These are phyloP conservation scores for Galeopsis tetrahit DNA, from an alignment of 257 asterid species.

Conservation along the genomic window DNA sequence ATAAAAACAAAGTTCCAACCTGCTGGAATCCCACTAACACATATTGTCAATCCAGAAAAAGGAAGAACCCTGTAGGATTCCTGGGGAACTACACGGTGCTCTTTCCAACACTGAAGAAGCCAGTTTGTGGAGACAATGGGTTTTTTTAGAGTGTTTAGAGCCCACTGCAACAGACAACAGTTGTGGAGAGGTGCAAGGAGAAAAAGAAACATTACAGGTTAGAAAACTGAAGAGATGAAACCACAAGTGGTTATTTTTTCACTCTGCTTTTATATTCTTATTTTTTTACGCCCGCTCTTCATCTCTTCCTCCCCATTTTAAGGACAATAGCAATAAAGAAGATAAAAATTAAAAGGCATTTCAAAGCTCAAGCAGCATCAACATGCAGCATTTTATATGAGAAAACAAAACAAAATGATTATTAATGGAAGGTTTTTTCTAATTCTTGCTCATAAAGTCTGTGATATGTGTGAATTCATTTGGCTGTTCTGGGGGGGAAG, in stretches of 20 bases:
- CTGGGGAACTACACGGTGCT: conserved; percentile 94
- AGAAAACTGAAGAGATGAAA: conserved; percentile 27
- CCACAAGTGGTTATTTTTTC: conserved; percentile 5
- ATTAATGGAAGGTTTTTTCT: neutral
- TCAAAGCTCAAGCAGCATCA: conserved; percentile 27
- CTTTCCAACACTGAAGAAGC: conserved; percentile 98
- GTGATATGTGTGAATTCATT: neutral
- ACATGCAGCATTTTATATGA: conserved; percentile 1
- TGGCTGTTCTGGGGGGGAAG: conserved; percentile 3
- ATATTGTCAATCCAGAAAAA: conserved; percentile 80
- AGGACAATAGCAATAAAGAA: conserved; percentile 17
- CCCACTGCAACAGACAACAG: conserved; percentile 72
- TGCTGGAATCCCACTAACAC: conserved; percentile 80
- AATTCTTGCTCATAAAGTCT: conserved; percentile 15
- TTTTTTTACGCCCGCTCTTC: neutral
- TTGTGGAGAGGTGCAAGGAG: conserved; percentile 27
- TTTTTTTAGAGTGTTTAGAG: conserved; percentile 70
- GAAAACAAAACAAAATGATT: neutral
- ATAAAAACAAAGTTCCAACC: conserved; percentile 51
- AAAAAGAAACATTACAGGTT: conserved; percentile 32
- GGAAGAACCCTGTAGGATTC: conserved; percentile 88
- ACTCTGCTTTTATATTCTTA: neutral
- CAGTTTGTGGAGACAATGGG: conserved; percentile 80
- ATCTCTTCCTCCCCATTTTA: conserved; percentile 19
- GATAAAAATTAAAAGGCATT: conserved; percentile 6